Evolutionary conservation across 2,329 filamentous ascomycete species (phyloP).

Genomic region (Xylaria sp.): DNA sequence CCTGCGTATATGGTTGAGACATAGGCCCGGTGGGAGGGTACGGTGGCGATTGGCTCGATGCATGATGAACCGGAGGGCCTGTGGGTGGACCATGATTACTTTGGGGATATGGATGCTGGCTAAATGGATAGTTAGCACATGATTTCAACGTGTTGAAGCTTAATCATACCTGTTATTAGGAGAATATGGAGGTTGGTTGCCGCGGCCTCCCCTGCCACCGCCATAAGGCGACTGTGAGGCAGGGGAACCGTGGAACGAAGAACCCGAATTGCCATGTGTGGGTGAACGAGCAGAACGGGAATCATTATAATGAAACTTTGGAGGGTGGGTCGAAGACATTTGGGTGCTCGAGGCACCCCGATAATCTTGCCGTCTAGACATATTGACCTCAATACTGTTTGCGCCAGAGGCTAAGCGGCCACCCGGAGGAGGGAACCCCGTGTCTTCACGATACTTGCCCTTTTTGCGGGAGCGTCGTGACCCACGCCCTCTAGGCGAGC

Average conservation of each 20-base stretch:
- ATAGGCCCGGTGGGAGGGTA: slow-evolving; percentile 62
- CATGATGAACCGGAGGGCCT: slow-evolving; percentile 58
- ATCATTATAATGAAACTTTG: slow-evolving; percentile 44
- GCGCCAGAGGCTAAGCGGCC: slow-evolving; percentile 47
- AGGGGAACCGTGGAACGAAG: slow-evolving; percentile 63
- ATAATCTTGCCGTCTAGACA: slow-evolving; percentile 42
- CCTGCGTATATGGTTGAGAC: slow-evolving; percentile 48
- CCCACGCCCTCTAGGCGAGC: slow-evolving; percentile 34
- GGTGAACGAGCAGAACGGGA: slow-evolving; percentile 52
- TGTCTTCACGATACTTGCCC: slow-evolving; percentile 44
- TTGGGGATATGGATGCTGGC: slow-evolving; percentile 66
- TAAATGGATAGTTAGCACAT: slow-evolving; percentile 42
- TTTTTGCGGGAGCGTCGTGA: slow-evolving; percentile 39
- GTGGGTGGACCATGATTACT: slow-evolving; percentile 55
- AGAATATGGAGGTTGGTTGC: slow-evolving; percentile 47
- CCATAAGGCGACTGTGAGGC: slow-evolving; percentile 62
- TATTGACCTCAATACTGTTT: slow-evolving; percentile 55
- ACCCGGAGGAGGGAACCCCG: slow-evolving; percentile 42
- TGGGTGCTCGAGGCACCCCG: slow-evolving; percentile 44
- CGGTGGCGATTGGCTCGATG: slow-evolving; percentile 54
- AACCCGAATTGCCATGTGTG: slow-evolving; percentile 56
- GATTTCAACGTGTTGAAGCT: slow-evolving; percentile 40
- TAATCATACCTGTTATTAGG: slow-evolving; percentile 38
- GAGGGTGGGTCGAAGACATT: slow-evolving; percentile 39
- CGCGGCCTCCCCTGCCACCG: slow-evolving; percentile 55